Evolutionary conservation across 805 yeast genomes (phyloP), one percentile per base, ranked within the genome.

Genomic region (Ogataea nitratoaversa): DNA sequence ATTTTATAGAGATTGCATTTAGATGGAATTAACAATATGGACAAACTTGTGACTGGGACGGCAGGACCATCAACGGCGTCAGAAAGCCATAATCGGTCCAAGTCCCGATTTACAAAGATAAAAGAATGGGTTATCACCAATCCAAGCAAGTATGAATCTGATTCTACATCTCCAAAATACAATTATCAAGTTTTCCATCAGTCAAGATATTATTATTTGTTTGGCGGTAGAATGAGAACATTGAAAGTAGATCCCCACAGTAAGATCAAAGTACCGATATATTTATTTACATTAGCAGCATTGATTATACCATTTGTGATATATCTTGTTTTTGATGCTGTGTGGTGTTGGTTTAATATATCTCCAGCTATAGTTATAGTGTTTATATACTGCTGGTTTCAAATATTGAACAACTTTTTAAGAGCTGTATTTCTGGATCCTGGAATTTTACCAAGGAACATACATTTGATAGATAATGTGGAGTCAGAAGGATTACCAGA

Each of bases 381-480:
- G 3, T 79, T 81, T 48, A 59, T 72, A 16, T 85, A 85, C 51
- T 53, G 74, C 29, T 81, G 84, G 84, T 34, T 67, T 4, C 52
- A 77, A 30, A 55, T 76, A 2, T n/a, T 76, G 1, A 35, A 57
- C 3, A 71, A 78, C 37, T 77, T 78, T 44, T 41, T 80, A 7
- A 70, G 62, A 41, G 80, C 83, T 0, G 69, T 84, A 0, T 64
- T 76, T 2, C 59, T 72, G 9, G 95, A 86, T 49, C 86, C 95
- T 0, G 95, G 95, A 0, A 59, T 72, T 1, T 52, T 83, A 9
- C 90, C 95, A 1, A 63, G 79, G 43, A 82, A 83, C 58, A 57
- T 82, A 4, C 93, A 86, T 50, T 19, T 79, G 24, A 72, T 74
- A 0, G 71, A 62, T 35, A 62, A 65, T 29, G 49, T 67, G 7